phyloP scores from a whole-genome alignment of 805 yeast species.

The Ogataea salicorniae region DNA sequence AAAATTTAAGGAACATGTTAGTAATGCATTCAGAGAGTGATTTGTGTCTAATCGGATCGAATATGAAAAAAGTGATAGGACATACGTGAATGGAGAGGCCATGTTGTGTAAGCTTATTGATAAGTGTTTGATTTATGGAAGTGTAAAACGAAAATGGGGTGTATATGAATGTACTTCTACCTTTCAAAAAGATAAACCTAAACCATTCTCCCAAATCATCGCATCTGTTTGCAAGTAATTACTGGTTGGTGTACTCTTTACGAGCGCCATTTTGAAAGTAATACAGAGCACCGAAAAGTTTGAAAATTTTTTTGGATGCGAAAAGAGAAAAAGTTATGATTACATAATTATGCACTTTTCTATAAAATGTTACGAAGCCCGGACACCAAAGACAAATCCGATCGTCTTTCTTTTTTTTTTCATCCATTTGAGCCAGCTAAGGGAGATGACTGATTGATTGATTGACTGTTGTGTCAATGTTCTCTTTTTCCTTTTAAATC shows the following conservation, averaged over 20 bases:
- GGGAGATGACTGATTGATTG: no score
- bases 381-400: no score
- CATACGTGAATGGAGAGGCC: background rate
- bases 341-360: background rate
- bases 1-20: background rate
- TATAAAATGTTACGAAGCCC: slow-evolving; percentile 1
- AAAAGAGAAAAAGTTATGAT: background rate
- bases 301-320: background rate
- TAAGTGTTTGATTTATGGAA: no score
- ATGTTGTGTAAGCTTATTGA: background rate
- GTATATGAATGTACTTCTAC: no score
- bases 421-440: no score
- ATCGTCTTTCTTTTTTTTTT: no score
- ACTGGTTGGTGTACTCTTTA: background rate
- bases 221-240: no score
- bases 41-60: background rate
- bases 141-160: background rate
- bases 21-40: background rate
- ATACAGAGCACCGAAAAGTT: no score
- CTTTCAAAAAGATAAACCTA: no score
- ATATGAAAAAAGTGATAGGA: background rate
- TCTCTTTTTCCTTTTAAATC: no score
- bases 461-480: no score
- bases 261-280: background rate
- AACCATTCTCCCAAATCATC: no score